Conservation (phyloP, 2,329 filamentous ascomycete species). For the Ophiostoma sp. region DNA sequence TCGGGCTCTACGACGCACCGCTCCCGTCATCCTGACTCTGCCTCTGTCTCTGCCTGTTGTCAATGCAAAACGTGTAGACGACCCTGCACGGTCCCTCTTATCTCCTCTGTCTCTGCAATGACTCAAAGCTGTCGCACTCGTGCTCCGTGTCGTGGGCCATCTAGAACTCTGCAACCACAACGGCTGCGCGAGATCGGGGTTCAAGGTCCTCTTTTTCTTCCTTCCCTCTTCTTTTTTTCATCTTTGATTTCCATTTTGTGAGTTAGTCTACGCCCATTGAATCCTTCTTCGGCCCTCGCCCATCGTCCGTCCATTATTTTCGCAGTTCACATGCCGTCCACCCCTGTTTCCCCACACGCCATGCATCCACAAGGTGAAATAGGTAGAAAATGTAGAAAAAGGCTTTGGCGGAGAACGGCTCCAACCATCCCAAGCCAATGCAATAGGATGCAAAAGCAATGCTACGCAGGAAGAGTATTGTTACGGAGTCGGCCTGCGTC, state of each 20-base stretch:
- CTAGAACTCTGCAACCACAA: neutral
- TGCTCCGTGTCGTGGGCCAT: constrained; percentile 1
- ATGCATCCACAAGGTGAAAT: neutral
- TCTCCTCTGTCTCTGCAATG: neutral
- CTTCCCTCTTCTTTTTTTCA: neutral
- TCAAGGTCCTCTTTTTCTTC: constrained; percentile 6
- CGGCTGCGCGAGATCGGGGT: constrained; percentile 19
- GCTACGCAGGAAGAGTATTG: neutral
- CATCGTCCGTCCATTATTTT: constrained; percentile 5
- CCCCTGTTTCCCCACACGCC: constrained; percentile 20
- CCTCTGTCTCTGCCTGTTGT: neutral
- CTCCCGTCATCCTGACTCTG: neutral
- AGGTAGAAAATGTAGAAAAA: neutral
- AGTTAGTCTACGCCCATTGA: neutral
- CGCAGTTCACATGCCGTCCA: neutral
- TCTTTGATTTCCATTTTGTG: neutral
- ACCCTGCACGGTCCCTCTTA: neutral
- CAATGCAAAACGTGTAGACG: neutral
- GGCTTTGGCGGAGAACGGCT: neutral
- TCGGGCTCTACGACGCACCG: neutral
- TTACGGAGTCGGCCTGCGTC: neutral
- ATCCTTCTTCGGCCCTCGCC: constrained; percentile 1
- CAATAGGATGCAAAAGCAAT: neutral
- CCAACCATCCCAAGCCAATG: neutral
- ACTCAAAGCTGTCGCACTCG: neutral